Evolutionary conservation across 768 basidiomycete genomes (phyloP).

Genomic region (Collybiopsis luxurians): DNA sequence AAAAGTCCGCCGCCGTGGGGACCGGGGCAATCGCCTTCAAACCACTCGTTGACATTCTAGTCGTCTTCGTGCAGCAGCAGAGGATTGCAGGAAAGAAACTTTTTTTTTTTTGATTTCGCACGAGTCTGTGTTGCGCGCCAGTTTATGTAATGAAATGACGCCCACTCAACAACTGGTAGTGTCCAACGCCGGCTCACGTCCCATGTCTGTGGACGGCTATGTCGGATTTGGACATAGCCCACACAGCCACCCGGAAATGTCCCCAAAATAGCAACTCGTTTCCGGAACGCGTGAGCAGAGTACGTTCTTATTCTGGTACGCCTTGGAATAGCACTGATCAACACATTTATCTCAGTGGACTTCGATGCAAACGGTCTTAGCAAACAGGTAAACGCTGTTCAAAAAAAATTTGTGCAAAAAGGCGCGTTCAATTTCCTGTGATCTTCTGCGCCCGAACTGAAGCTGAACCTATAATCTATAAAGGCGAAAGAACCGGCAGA

Average conservation of each 20-base stretch:
- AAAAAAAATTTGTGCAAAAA: conserved; percentile 96
- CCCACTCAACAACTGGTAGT: too few relatives aligned
- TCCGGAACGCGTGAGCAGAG: too few relatives aligned
- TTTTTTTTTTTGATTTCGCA: too few relatives aligned
- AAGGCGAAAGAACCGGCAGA: conserved; percentile 92
- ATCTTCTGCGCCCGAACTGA: background rate
- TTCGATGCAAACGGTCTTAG: conserved; percentile 76
- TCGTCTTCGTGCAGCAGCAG: too few relatives aligned
- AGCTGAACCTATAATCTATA: background rate
- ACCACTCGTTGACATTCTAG: conserved; percentile 74
- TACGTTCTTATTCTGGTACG: conserved; percentile 38
- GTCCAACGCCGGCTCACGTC: too few relatives aligned
- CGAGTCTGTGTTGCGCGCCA: too few relatives aligned
- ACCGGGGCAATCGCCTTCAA: conserved; percentile 99
- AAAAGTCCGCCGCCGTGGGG: conserved; percentile 90
- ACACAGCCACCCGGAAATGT: too few relatives aligned
- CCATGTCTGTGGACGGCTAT: too few relatives aligned
- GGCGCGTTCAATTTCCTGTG: conserved; percentile 36
- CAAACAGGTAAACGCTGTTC: conserved; percentile 84
- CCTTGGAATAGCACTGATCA: background rate
- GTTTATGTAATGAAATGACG: too few relatives aligned
- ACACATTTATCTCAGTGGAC: conserved; percentile 59
- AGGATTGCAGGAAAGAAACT: too few relatives aligned
- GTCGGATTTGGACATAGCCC: too few relatives aligned
- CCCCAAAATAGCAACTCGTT: too few relatives aligned